These are phyloP conservation scores for Eucalyptus cloeziana DNA, from an alignment of 345 rosid species.

Conservation along the genomic window DNA sequence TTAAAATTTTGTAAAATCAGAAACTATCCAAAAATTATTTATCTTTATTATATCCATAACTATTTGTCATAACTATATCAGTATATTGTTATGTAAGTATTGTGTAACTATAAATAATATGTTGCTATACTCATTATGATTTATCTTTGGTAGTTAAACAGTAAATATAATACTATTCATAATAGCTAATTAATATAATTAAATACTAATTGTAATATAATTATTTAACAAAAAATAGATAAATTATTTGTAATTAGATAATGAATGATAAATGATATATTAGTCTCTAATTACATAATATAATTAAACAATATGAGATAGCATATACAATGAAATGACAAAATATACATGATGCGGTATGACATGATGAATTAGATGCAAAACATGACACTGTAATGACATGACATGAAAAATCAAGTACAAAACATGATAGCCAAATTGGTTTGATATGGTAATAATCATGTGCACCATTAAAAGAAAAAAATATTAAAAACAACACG, in stretches of 20 bases:
- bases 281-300: neutral
- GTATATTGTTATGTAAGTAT: neutral
- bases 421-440: neutral
- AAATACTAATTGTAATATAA: neutral
- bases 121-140: neutral
- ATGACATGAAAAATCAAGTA: neutral
- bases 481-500: neutral
- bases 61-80: neutral
- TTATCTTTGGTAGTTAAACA: neutral
- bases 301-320: neutral
- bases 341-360: too few relatives aligned
- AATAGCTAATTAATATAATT: neutral
- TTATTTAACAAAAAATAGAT: neutral
- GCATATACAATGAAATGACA: neutral
- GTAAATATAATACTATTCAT: neutral
- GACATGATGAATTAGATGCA: neutral
- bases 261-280: neutral
- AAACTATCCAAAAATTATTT: neutral
- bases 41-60: neutral
- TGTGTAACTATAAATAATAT: neutral
- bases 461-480: neutral
- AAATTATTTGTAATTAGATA: neutral
- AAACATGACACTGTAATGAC: neutral
- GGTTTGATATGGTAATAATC: neutral
- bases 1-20: neutral